phyloP scores from a whole-genome alignment of 2,329 filamentous ascomycete genomes.

The Trichoderma lentiforme region DNA sequence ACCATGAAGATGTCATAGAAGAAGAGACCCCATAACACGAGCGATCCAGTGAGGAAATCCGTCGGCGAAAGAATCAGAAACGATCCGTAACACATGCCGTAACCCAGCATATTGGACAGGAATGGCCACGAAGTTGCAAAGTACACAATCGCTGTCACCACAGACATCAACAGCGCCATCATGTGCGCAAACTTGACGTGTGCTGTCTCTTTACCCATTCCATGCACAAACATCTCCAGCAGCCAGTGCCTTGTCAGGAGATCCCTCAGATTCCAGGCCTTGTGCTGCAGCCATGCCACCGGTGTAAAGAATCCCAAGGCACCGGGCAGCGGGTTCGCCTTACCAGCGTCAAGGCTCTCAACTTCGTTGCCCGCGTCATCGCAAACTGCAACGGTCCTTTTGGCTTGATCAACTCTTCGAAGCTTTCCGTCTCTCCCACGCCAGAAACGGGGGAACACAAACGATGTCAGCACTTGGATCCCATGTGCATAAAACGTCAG shows the following conservation, averaged over 20 bases:
- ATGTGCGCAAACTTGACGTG: conserved; percentile 56
- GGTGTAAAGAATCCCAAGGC: conserved; percentile 34
- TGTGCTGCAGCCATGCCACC: conserved; percentile 25
- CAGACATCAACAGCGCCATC: conserved; percentile 52
- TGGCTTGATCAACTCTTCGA: conserved; percentile 44
- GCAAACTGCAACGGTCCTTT: conserved; percentile 37
- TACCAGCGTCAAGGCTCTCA: conserved; percentile 19
- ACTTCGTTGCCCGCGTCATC: conserved; percentile 33
- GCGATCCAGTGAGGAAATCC: conserved; percentile 75
- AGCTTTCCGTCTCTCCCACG: conserved; percentile 41
- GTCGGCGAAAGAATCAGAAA: conserved; percentile 85
- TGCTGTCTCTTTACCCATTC: conserved; percentile 44
- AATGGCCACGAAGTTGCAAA: conserved; percentile 58
- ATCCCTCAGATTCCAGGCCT: conserved; percentile 49
- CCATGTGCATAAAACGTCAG: conserved; percentile 70
- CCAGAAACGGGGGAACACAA: conserved; percentile 74
- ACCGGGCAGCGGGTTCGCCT: conserved; percentile 32
- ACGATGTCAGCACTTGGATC: conserved; percentile 59
- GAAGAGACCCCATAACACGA: conserved; percentile 77
- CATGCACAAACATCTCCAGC: conserved; percentile 49
- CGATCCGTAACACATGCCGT: conserved; percentile 80
- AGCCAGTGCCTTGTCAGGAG: conserved; percentile 52
- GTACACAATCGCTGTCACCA: conserved; percentile 58
- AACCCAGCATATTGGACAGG: conserved; percentile 81
- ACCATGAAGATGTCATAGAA: conserved; percentile 95